A percentile compares a stretch with the other conserved stretches of the same genome.
Conservation (phyloP, 768 basidiomycete species). For the Galerina sulciceps region DNA sequence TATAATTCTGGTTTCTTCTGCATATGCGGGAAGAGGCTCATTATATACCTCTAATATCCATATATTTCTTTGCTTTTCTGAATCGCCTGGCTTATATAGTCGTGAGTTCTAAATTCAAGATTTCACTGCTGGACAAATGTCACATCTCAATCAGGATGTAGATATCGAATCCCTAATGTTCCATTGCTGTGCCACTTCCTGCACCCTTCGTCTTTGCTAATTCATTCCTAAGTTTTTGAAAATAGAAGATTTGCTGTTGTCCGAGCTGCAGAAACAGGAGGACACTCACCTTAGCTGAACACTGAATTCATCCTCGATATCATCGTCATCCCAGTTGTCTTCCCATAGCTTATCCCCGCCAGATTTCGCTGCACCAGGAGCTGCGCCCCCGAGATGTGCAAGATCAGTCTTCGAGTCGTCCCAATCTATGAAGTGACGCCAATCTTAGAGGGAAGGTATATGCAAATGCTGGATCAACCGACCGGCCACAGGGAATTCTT, state of each 20-base stretch:
- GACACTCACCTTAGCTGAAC: slow-evolving; percentile 80
- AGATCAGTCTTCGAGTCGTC: slow-evolving; percentile 85
- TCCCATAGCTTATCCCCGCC: slow-evolving; percentile 96
- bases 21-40: slow-evolving; percentile 1
- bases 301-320: slow-evolving; percentile 97
- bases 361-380: slow-evolving; percentile 76
- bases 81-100: no score
- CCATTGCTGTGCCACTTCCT: slow-evolving; percentile 53
- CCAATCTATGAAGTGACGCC: slow-evolving; percentile 62
- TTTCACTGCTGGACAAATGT: no score
- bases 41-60: background rate
- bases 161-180: slow-evolving; percentile 42
- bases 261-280: background rate
- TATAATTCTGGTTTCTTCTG: background rate
- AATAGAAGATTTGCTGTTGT: background rate
- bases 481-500: slow-evolving; percentile 91
- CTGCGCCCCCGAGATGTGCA: slow-evolving; percentile 73
- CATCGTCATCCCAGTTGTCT: slow-evolving; percentile 99
- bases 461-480: slow-evolving; percentile 18
- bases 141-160: no score
- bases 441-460: background rate
- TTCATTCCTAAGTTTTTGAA: slow-evolving; percentile 55
- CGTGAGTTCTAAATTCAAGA: no score
- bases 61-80: background rate
- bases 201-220: slow-evolving; percentile 58